A percentile compares a stretch with the other conserved stretches of the same genome.
Evolutionary conservation across 2,329 filamentous ascomycete genomes (phyloP).

Genomic region (Neonectria sp.): DNA sequence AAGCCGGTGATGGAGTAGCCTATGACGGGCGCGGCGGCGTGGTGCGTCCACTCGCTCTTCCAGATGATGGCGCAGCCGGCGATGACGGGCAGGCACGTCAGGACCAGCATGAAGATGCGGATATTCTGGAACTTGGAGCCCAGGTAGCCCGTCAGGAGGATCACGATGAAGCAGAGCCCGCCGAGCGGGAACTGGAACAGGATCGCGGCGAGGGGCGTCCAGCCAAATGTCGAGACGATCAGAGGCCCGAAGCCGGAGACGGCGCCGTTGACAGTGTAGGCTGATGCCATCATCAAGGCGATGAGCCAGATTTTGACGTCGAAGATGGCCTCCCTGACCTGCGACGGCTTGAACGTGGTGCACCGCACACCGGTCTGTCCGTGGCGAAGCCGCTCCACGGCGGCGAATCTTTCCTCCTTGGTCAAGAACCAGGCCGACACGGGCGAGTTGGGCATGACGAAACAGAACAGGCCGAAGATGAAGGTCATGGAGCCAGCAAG

Average conservation of each 20-base stretch:
- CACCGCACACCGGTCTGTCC: slow-evolving; percentile 76
- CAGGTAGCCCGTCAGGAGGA: slow-evolving; percentile 77
- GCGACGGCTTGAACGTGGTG: slow-evolving; percentile 70
- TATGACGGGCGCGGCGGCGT: slow-evolving; percentile 75
- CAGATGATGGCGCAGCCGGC: slow-evolving; percentile 83
- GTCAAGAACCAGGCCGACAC: slow-evolving; percentile 79
- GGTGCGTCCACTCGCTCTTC: slow-evolving; percentile 76
- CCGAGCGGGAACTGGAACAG: slow-evolving; percentile 83
- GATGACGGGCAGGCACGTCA: slow-evolving; percentile 81
- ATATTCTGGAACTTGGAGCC: slow-evolving; percentile 73
- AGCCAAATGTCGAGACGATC: slow-evolving; percentile 81
- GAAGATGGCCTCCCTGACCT: slow-evolving; percentile 70
- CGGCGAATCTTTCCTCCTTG: slow-evolving; percentile 72
- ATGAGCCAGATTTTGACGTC: slow-evolving; percentile 77
- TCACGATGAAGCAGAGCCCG: slow-evolving; percentile 76
- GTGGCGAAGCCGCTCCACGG: slow-evolving; percentile 73
- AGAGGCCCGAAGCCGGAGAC: slow-evolving; percentile 80
- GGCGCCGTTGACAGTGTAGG: slow-evolving; percentile 81
- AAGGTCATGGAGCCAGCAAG: slow-evolving; percentile 75
- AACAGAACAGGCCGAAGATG: slow-evolving; percentile 75
- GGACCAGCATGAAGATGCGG: slow-evolving; percentile 74
- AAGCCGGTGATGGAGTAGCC: slow-evolving; percentile 82
- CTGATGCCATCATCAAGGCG: slow-evolving; percentile 77
- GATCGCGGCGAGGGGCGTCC: slow-evolving; percentile 74
- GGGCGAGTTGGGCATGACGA: slow-evolving; percentile 76